Evolutionary conservation across 768 basidiomycete genomes (phyloP), one percentile per base, ranked within the genome.

Genomic region (Naganishia vaughanmartiniae): DNA sequence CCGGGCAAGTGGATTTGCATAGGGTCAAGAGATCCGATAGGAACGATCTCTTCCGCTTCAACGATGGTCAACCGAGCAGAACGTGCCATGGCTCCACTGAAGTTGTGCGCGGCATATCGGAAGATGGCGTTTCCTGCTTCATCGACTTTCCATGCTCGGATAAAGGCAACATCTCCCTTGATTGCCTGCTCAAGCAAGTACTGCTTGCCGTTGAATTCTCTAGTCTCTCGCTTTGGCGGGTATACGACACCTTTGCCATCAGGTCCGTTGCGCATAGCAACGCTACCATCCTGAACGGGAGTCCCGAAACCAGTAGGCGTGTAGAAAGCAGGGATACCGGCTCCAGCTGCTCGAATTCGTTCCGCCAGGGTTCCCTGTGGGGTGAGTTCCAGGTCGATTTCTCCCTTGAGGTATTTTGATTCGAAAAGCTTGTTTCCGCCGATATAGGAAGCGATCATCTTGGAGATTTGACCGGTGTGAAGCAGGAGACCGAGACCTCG

Each of bases 281-380:
- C 71, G 31, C 45, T 65, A 2, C 67, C 71, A 53, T 69, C 45
- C 48, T 72, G 67, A 1, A 72, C 71, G 34, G 71, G 71, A 34
- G 69, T 77, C n/a, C 74, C 76, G 68, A 60, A 76, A 19, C 93
- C 93, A 0, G 92, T 93, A 19, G 92, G 93, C 6, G 91, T 95
- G 82, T 84, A 94, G 84, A 96, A 93, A n/a, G 89, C 92, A 21
- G 93, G 92, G 71, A 93, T 92, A 63, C 93, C 93, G 14, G 91
- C 90, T 11, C 91, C 92, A 69, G 91, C 90, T 9, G 93, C 90
- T 42, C 92, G 89, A 71, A 93, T 84, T 70, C 92, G 89, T 77
- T 93, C 93, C 19, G 89, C 88, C 54, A 96, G 87, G 17, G 92
- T 93, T 24, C 57, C 93, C 82, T 96, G 93, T 3, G 93, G 93